A percentile compares a stretch with the other conserved stretches of the same genome.
These are phyloP conservation scores for Bruguiera sexangula DNA, from an alignment of 345 rosid genomes.

Conservation along the genomic window DNA sequence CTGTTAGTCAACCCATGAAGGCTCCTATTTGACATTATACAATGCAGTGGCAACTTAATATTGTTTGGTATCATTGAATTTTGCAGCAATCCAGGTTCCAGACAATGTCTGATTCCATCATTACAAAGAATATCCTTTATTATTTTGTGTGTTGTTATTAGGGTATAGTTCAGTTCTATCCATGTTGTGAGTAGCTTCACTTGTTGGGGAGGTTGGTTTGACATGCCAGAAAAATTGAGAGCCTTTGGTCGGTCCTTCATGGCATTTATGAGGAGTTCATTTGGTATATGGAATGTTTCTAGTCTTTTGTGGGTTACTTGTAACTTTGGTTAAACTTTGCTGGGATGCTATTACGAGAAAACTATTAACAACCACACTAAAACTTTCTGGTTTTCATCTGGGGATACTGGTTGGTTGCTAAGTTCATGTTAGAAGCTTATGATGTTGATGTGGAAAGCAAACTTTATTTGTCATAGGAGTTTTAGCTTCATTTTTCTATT, in stretches of 20 bases:
- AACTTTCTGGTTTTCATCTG: not conserved
- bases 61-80: constrained; percentile 15
- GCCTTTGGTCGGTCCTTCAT: not conserved
- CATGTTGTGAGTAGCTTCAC: not conserved
- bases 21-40: not conserved
- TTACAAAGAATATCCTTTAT: constrained; percentile 53
- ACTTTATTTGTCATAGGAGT: not conserved
- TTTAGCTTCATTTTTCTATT: not conserved
- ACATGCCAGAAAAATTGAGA: not conserved
- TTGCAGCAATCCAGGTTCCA: constrained; percentile 93
- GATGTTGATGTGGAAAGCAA: not conserved
- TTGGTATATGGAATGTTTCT: not conserved
- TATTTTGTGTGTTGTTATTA: not conserved
- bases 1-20: constrained; percentile 1
- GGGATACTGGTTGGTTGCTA: not conserved
- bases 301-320: not conserved
- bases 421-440: not conserved
- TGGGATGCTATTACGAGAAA: not conserved
- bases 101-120: constrained; percentile 87
- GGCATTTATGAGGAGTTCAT: not conserved
- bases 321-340: not conserved
- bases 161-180: not conserved
- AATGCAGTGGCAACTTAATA: not conserved
- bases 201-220: not conserved
- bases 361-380: not conserved